Evolutionary conservation across 495 filamentous ascomycete species (phyloP).

Genomic region (Hypoxylon lenormandii): DNA sequence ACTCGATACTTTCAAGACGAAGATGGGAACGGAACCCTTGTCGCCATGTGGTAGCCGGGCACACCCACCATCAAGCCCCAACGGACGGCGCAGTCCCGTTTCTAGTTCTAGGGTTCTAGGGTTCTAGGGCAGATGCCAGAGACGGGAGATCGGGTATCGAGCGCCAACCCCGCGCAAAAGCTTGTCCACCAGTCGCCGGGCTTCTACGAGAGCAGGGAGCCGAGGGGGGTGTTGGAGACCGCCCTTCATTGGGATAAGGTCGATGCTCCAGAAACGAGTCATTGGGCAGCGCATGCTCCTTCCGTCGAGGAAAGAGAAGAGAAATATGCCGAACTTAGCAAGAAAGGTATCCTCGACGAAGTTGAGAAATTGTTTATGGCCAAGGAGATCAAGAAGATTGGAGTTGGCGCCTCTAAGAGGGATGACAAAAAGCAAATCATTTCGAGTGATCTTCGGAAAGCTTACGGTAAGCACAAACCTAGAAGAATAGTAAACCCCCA

Average conservation of each 20-base stretch:
- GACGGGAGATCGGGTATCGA: conserved; percentile 45
- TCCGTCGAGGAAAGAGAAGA: conserved; percentile 87
- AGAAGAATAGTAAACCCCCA: not conserved
- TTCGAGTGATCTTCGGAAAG: conserved; percentile 87
- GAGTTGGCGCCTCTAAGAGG: conserved; percentile 75
- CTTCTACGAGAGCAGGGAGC: not conserved
- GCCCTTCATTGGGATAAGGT: conserved; percentile 98
- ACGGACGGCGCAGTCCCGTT: conserved; percentile 46
- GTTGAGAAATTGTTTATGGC: conserved; percentile 97
- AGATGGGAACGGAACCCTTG: conserved; percentile 37
- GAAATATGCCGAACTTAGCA: conserved; percentile 90
- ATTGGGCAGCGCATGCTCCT: conserved; percentile 89
- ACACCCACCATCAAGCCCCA: conserved; percentile 31
- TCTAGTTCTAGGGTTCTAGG: conserved; percentile 28
- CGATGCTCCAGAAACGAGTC: conserved; percentile 89
- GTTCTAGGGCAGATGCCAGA: conserved; percentile 9
- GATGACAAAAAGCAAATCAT: conserved; percentile 98
- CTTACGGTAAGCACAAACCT: conserved; percentile 70
- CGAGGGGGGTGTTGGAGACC: conserved; percentile 24
- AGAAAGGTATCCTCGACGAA: conserved; percentile 94
- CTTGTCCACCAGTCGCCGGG: conserved; percentile 15
- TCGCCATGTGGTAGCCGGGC: conserved; percentile 46
- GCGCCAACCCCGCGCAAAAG: conserved; percentile 38
- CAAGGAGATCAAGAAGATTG: conserved; percentile 92
- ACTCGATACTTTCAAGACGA: not conserved